Evolutionary conservation across 108 stramenopile genomes (phyloP).

Genomic region (Cyclotella choctawhatcheeana): DNA sequence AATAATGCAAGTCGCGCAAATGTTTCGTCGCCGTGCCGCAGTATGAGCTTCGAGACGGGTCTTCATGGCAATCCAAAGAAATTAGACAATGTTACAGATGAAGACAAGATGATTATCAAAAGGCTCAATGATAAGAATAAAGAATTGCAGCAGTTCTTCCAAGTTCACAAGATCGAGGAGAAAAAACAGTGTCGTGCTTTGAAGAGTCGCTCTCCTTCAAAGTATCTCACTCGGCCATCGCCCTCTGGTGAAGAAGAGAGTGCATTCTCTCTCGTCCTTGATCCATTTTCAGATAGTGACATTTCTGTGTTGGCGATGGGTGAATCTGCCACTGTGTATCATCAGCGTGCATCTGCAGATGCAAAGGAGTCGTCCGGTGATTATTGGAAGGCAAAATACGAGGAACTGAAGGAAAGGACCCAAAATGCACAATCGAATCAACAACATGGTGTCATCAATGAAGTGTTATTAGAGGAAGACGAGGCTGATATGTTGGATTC

Average conservation of each 20-base stretch:
- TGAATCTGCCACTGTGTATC: constrained; percentile 51
- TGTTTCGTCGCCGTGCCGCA: background rate
- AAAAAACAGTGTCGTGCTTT: too few species aligned
- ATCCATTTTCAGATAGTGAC: constrained; percentile 38
- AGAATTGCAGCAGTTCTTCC: constrained; percentile 23
- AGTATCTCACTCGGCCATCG: too few species aligned
- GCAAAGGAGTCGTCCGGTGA: background rate
- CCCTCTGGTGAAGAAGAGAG: too few species aligned
- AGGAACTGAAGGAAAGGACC: constrained; percentile 33
- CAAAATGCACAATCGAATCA: background rate
- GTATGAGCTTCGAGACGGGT: constrained; percentile 2
- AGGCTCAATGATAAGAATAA: constrained; percentile 18
- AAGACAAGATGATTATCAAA: constrained; percentile 10
- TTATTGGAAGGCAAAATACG: constrained; percentile 50
- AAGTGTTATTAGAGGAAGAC: constrained; percentile 10
- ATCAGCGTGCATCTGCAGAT: constrained; percentile 8
- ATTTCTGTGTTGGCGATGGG: constrained; percentile 48
- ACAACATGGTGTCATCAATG: too few species aligned
- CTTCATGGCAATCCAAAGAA: constrained; percentile 17
- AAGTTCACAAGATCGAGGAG: background rate
- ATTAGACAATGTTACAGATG: background rate
- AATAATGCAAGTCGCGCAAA: too few species aligned
- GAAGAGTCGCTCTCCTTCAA: too few species aligned
- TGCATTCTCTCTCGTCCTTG: too few species aligned
- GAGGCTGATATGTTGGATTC: constrained; percentile 10